Percentiles rank a stretch among this genome's conserved stretches.
phyloP scores from a whole-genome alignment of 192 early-diverging fungal genomes.

The Coemansia sp. region DNA sequence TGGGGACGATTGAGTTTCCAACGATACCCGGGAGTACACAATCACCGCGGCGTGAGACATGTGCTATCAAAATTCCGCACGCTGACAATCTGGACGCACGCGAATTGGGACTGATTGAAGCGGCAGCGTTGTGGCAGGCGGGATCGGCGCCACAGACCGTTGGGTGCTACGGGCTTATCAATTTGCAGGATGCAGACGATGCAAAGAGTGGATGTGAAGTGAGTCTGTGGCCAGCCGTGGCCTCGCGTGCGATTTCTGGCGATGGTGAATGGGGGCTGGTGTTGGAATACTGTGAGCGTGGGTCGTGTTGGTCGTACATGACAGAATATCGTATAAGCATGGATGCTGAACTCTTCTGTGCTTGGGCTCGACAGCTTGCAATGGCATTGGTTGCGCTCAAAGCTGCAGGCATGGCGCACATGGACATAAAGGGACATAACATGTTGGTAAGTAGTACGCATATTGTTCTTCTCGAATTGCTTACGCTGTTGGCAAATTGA shows the following conservation, averaged over 20 bases:
- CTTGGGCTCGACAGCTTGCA: slow-evolving; percentile 59
- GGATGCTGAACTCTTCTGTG: slow-evolving; percentile 54
- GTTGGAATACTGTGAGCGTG: slow-evolving; percentile 59
- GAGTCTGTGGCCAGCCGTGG: slow-evolving; percentile 29
- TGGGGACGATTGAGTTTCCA: slow-evolving; percentile 19
- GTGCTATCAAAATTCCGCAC: slow-evolving; percentile 51
- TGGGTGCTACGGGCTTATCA: slow-evolving; percentile 41
- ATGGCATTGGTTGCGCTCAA: slow-evolving; percentile 56
- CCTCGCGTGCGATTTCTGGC: slow-evolving; percentile 22
- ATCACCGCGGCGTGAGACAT: background rate
- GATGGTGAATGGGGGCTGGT: slow-evolving; percentile 53
- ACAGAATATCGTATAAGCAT: slow-evolving; percentile 36
- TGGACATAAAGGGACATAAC: slow-evolving; percentile 65
- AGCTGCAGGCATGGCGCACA: slow-evolving; percentile 56
- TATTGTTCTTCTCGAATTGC: background rate
- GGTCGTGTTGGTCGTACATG: slow-evolving; percentile 62
- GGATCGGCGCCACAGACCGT: slow-evolving; percentile 31
- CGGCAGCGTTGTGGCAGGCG: slow-evolving; percentile 43
- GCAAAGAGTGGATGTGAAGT: slow-evolving; percentile 18
- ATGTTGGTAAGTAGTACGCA: slow-evolving; percentile 47
- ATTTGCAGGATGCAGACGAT: slow-evolving; percentile 19
- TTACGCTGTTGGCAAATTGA: background rate
- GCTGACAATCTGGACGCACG: slow-evolving; percentile 44
- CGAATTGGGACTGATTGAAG: slow-evolving; percentile 49
- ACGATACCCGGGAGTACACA: background rate